Evolutionary conservation across 2,329 filamentous ascomycete species (phyloP).

Genomic region (Acrodontium crateriforme): DNA sequence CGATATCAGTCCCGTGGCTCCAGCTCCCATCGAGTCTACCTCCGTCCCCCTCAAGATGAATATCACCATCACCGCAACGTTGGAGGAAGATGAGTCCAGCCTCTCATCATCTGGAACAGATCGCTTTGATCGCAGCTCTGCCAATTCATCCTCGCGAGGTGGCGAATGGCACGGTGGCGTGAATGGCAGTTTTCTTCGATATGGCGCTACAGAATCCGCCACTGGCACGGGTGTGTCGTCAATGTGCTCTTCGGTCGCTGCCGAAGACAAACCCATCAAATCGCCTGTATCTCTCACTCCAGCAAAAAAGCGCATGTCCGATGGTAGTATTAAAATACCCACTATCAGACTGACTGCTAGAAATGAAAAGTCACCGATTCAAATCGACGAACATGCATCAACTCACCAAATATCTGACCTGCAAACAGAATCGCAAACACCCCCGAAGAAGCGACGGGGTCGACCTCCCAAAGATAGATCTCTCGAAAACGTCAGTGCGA

Average conservation of each 20-base stretch:
- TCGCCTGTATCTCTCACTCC: slow-evolving; percentile 4
- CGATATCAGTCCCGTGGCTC: slow-evolving; percentile 3
- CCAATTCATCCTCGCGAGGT: slow-evolving; percentile 6
- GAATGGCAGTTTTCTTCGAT: slow-evolving; percentile 14
- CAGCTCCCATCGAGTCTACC: slow-evolving; percentile 1
- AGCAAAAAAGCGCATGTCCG: slow-evolving; percentile 17
- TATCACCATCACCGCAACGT: not conserved
- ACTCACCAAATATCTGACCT: not conserved
- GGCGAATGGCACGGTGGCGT: slow-evolving; percentile 12
- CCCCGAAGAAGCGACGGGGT: slow-evolving; percentile 16
- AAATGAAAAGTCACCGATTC: not conserved
- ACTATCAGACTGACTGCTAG: not conserved
- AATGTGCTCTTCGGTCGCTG: slow-evolving; percentile 18
- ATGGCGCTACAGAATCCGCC: slow-evolving; percentile 19
- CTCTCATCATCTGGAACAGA: slow-evolving; percentile 19
- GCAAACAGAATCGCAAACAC: not conserved
- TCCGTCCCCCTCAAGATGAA: slow-evolving; percentile 1
- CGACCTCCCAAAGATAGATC: slow-evolving; percentile 18
- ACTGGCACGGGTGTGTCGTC: slow-evolving; percentile 21
- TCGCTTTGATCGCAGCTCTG: slow-evolving; percentile 13
- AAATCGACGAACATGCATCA: not conserved
- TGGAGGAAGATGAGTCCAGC: slow-evolving; percentile 19
- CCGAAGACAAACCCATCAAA: slow-evolving; percentile 11
- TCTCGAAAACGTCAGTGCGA: slow-evolving; percentile 2
- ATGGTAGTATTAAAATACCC: slow-evolving; percentile 16